Conservation (phyloP, 1,284 basidiomycete genomes). For the Irpex sp. region DNA sequence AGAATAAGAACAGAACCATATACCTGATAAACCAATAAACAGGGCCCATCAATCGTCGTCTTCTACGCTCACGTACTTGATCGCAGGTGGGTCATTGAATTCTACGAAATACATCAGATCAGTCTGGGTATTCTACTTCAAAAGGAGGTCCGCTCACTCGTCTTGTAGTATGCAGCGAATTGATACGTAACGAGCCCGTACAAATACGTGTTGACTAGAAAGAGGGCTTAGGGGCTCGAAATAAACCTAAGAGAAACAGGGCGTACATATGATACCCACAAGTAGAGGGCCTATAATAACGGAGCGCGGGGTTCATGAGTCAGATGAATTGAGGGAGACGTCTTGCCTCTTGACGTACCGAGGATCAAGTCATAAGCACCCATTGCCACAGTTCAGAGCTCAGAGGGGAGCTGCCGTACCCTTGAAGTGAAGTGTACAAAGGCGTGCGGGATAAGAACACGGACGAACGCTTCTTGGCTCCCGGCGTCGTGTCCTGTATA, state of each 20-base stretch:
- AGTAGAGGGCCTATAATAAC: background rate
- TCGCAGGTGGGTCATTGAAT: constrained; percentile 39
- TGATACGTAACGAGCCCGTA: constrained; percentile 47
- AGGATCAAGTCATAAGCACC: background rate
- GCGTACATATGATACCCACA: background rate
- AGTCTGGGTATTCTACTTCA: background rate
- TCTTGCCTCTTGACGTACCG: background rate
- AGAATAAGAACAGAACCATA: constrained; percentile 37
- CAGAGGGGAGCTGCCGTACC: too few relatives aligned
- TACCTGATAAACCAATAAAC: constrained; percentile 18
- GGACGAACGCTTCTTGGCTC: too few relatives aligned
- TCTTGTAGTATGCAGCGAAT: constrained; percentile 37
- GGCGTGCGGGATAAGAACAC: too few relatives aligned
- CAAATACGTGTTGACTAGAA: constrained; percentile 44
- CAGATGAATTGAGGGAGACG: background rate
- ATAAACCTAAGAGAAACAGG: background rate
- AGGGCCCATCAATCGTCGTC: background rate
- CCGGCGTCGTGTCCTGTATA: too few relatives aligned
- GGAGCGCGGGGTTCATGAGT: background rate
- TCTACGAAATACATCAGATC: constrained; percentile 22
- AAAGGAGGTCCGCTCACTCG: constrained; percentile 28
- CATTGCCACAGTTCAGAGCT: background rate
- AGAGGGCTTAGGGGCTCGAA: background rate
- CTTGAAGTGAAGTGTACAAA: too few relatives aligned
- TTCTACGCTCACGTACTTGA: constrained; percentile 26